Percentiles rank a stretch among this genome's conserved stretches.
These are phyloP conservation scores for Lumnitzera racemosa DNA, from an alignment of 345 rosid species.

Conservation along the genomic window DNA sequence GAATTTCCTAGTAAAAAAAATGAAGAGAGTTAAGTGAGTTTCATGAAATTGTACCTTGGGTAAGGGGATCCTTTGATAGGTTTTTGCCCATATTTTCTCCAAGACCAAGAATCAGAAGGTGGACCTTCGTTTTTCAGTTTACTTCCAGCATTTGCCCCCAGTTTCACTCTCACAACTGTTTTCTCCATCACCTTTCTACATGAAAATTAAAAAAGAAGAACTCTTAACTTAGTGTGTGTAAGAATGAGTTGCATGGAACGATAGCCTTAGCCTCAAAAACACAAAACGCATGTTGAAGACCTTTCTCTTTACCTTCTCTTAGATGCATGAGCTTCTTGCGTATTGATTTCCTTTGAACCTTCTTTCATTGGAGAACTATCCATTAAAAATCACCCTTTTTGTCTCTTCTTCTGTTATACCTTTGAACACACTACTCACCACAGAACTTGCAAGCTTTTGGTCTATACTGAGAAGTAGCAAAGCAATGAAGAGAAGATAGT, in stretches of 20 bases:
- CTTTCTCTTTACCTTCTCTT: conserved; percentile 36
- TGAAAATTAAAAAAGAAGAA: neutral
- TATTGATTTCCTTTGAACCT: conserved; percentile 18
- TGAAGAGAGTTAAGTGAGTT: neutral
- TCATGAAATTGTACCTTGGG: conserved; percentile 32
- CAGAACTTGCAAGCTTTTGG: neutral
- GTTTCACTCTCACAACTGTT: conserved; percentile 47
- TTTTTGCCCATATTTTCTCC: conserved; percentile 75
- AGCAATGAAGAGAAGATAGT: neutral
- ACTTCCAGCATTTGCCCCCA: conserved; percentile 33
- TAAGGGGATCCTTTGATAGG: conserved; percentile 70
- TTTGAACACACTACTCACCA: no score
- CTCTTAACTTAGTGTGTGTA: neutral
- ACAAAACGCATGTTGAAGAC: no score
- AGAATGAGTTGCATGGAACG: neutral
- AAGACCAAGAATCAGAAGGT: conserved; percentile 68
- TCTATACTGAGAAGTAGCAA: neutral
- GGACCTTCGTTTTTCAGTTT: conserved; percentile 54
- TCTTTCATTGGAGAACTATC: conserved; percentile 25
- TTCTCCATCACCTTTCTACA: conserved; percentile 49
- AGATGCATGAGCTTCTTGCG: conserved; percentile 32
- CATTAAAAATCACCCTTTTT: conserved; percentile 16
- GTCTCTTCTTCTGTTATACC: neutral
- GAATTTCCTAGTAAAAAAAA: neutral
- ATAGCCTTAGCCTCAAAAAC: neutral